phyloP scores from a whole-genome alignment of 2,329 filamentous ascomycete genomes.

The Cladophialophora yegresii region DNA sequence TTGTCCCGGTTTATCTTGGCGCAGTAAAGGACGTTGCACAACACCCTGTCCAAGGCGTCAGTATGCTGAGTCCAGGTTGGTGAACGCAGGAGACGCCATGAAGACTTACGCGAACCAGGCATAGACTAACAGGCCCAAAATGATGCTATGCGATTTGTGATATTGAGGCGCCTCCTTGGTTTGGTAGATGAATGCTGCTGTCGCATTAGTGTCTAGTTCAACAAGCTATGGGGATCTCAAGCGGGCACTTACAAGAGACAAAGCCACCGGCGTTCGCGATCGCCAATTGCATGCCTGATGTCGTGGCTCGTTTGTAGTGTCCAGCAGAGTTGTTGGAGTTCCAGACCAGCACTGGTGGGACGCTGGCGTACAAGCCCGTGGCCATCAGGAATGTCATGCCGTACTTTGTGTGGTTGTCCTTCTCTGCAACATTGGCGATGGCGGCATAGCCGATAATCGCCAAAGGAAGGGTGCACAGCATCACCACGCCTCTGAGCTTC shows the following conservation, averaged over 20 bases:
- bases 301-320: conserved; percentile 69
- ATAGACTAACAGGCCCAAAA: conserved; percentile 61
- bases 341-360: conserved; percentile 66
- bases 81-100: not conserved
- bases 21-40: conserved; percentile 64
- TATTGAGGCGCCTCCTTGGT: conserved; percentile 59
- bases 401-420: conserved; percentile 56
- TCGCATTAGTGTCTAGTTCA: not conserved
- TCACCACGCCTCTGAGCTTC: conserved; percentile 63
- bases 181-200: conserved; percentile 61
- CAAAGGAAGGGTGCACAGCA: conserved; percentile 64
- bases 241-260: conserved; percentile 49
- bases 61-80: conserved; percentile 27
- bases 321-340: conserved; percentile 68
- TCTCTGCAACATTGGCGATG: conserved; percentile 58
- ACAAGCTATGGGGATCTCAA: not conserved
- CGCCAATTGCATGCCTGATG: conserved; percentile 60
- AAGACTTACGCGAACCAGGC: conserved; percentile 64
- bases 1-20: conserved; percentile 66
- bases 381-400: conserved; percentile 70
- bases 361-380: conserved; percentile 63
- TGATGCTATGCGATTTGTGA: conserved; percentile 62
- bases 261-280: conserved; percentile 70
- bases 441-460: conserved; percentile 67
- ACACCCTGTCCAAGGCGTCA: conserved; percentile 48